phyloP scores from a whole-genome alignment of 2,329 filamentous ascomycete genomes.

The Botryotinia narcissicola region DNA sequence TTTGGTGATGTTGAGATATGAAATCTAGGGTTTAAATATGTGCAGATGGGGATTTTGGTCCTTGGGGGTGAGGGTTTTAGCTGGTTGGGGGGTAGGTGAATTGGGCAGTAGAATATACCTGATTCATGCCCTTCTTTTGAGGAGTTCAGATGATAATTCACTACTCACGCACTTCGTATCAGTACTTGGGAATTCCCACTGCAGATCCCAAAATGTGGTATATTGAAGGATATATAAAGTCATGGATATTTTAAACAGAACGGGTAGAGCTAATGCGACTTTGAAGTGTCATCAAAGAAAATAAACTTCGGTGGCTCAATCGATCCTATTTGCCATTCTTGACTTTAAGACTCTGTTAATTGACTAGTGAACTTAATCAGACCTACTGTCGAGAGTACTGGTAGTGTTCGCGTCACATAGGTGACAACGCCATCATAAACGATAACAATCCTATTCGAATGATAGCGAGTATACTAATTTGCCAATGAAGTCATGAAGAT shows the following conservation, averaged over 20 bases:
- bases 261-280: too few species aligned
- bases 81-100: too few species aligned
- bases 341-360: background rate
- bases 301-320: background rate
- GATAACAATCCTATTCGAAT: accelerated
- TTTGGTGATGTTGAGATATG: too few species aligned
- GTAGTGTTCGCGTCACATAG: background rate
- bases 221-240: background rate
- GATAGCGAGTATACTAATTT: background rate
- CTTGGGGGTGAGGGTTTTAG: too few species aligned
- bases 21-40: too few species aligned
- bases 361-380: background rate
- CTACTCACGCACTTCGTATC: background rate
- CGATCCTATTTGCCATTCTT: background rate
- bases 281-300: accelerated
- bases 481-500: too few species aligned
- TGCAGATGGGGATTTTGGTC: too few species aligned
- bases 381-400: background rate
- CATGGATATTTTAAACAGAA: background rate
- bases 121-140: too few species aligned
- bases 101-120: too few species aligned
- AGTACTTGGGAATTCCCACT: background rate
- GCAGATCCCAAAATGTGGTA: background rate
- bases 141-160: too few species aligned
- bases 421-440: too few species aligned